These are phyloP conservation scores for Fusarium torulosum DNA, from an alignment of 2,329 filamentous ascomycete genomes.

Conservation along the genomic window DNA sequence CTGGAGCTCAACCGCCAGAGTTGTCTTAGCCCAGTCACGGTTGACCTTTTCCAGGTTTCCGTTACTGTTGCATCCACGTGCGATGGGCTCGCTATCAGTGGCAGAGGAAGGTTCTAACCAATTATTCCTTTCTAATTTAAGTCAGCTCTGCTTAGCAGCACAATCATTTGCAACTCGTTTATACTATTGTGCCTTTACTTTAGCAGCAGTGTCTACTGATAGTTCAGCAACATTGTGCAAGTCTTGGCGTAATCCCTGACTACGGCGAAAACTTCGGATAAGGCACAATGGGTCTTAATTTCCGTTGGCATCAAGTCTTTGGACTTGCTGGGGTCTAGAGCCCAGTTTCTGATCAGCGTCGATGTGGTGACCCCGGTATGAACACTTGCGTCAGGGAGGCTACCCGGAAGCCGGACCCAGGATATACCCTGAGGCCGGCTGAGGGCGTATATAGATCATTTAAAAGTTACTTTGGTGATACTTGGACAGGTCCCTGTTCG, in stretches of 20 bases:
- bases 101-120: constrained; percentile 25
- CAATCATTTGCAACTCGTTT: not conserved
- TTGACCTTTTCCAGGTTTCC: constrained; percentile 24
- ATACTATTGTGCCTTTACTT: not conserved
- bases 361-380: constrained; percentile 9
- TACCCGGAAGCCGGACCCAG: constrained; percentile 15
- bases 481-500: not conserved
- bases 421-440: constrained; percentile 17
- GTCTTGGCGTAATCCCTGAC: constrained; percentile 32
- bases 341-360: constrained; percentile 11
- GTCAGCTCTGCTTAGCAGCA: not conserved
- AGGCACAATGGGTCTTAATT: constrained; percentile 16
- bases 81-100: constrained; percentile 4
- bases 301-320: not conserved
- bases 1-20: constrained; percentile 5
- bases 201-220: not conserved
- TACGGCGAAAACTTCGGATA: not conserved
- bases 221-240: not conserved
- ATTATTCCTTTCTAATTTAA: not conserved
- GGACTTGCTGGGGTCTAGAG: constrained; percentile 4
- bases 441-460: not conserved
- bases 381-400: constrained; percentile 31
- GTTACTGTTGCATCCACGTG: constrained; percentile 15
- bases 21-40: constrained; percentile 8
- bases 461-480: constrained; percentile 12